Evolutionary conservation across 2,329 filamentous ascomycete genomes (phyloP), one percentile per base, ranked within the genome.

Genomic region (Epichloe festucae): DNA sequence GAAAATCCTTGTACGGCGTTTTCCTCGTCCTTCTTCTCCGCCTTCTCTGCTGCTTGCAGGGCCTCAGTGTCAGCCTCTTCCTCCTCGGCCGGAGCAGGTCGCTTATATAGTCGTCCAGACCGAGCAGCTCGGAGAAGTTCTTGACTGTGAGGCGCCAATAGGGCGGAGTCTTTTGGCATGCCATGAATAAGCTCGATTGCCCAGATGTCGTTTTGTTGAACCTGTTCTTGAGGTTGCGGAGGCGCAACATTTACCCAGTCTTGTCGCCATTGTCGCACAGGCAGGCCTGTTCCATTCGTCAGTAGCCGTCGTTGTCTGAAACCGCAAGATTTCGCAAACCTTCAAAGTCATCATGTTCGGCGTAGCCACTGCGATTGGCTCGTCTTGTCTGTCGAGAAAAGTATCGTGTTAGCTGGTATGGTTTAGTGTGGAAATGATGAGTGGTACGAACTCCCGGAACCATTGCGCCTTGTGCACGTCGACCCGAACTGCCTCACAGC

Each of bases 211-310:
- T 82, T 80, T 58, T 76, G 76, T 55, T 81, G 74, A 35, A 70
- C 73, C 31, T 76, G 80, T 59, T 90, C 85, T 55, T 80, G 73
- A 39, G 79, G 75, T 10, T 77, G 72, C 12, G 79, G 79, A 49
- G 87, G 83, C 57, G 81, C 81, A 62, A 91, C 72, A 42, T 72
- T 84, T 52, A 88, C 77, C 68, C 73, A 74, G 53, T 85, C 81
- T 56, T 86, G 82, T 52, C 87, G 82, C 85, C 89, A 97, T 77
- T 95, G 89, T 62, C 89, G 85, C 53, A 96, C 85, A 15, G 91
- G 91, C 11, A 96, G 77, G 54, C 89, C 88, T 75, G 79, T 73
- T 36, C 34, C 23, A 15, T n/a, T 43, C 15, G 42, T 66, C 51
- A 65, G 58, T 51, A 56, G 42, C 34, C 48, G 19, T 34, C 7